phyloP scores from a whole-genome alignment of 2,329 filamentous ascomycete species.

The Aureobasidium lini region DNA sequence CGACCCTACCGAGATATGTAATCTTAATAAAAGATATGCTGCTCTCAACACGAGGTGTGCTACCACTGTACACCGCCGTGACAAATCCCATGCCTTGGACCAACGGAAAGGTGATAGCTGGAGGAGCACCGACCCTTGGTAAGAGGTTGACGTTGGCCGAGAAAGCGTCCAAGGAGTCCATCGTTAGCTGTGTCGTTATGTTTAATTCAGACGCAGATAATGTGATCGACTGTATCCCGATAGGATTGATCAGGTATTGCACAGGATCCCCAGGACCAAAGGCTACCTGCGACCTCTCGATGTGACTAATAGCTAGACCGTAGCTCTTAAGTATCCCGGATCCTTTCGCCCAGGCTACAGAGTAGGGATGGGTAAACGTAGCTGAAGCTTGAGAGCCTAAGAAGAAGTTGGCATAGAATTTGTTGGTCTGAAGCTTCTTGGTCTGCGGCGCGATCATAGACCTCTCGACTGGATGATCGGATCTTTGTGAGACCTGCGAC shows the following conservation, averaged over 20 bases:
- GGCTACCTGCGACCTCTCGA: slow-evolving; percentile 57
- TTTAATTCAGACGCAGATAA: slow-evolving; percentile 72
- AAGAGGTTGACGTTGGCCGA: slow-evolving; percentile 62
- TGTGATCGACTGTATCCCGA: slow-evolving; percentile 73
- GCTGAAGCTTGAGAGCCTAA: slow-evolving; percentile 62
- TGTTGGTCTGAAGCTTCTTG: slow-evolving; percentile 61
- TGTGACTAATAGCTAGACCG: slow-evolving; percentile 71
- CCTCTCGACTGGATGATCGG: slow-evolving; percentile 34
- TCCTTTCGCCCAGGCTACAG: slow-evolving; percentile 38
- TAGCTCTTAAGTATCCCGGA: slow-evolving; percentile 56
- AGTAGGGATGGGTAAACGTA: slow-evolving; percentile 62
- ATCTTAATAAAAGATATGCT: slow-evolving; percentile 67
- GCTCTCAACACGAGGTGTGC: slow-evolving; percentile 65
- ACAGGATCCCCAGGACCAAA: slow-evolving; percentile 24
- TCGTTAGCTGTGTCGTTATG: slow-evolving; percentile 48
- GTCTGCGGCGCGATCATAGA: slow-evolving; percentile 31
- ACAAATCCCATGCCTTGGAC: slow-evolving; percentile 87
- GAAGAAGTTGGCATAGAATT: slow-evolving; percentile 65
- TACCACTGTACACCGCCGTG: slow-evolving; percentile 63
- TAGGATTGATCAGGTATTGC: slow-evolving; percentile 68
- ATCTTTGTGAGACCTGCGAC: slow-evolving; percentile 31
- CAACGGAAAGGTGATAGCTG: slow-evolving; percentile 67
- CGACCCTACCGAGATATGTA: slow-evolving; percentile 39
- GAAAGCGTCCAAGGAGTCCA: slow-evolving; percentile 47
- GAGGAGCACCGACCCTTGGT: slow-evolving; percentile 40